Conservation (phyloP, 176 grass and related monocot genomes). For the Triticum monococcum region DNA sequence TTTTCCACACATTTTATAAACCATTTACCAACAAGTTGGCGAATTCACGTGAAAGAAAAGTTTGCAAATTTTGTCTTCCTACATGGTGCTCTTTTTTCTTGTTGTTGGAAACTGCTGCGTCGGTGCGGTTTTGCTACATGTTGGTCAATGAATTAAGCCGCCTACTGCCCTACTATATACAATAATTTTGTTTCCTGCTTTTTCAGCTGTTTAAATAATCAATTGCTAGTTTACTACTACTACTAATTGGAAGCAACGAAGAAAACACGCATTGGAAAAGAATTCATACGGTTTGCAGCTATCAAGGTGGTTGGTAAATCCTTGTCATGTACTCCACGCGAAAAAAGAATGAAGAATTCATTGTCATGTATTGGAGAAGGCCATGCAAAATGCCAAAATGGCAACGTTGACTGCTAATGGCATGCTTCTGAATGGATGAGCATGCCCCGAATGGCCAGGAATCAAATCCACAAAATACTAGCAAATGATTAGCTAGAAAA, state of each 20-base stretch:
- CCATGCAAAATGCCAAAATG: constrained; percentile 19
- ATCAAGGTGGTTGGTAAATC: constrained; percentile 32
- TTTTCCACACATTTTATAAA: background rate
- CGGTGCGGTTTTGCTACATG: background rate
- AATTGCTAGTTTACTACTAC: background rate
- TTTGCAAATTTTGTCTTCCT: background rate
- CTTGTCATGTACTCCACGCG: constrained; percentile 1
- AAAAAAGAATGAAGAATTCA: background rate
- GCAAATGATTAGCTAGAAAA: background rate
- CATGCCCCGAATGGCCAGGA: background rate
- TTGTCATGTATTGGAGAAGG: constrained; percentile 12
- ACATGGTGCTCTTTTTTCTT: background rate
- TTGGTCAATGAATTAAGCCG: background rate
- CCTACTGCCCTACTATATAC: too few relatives aligned
- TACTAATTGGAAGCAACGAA: background rate
- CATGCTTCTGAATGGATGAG: background rate
- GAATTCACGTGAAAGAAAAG: background rate
- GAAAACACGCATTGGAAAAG: background rate
- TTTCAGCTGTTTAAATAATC: background rate
- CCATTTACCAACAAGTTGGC: background rate
- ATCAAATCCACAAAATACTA: background rate
- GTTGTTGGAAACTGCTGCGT: background rate
- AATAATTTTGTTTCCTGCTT: background rate
- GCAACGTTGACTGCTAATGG: constrained; percentile 22
- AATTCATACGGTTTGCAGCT: background rate